Percentiles rank a stretch among this genome's conserved stretches.
phyloP scores from a whole-genome alignment of 345 rosid genomes.

The Excoecaria agallocha region DNA sequence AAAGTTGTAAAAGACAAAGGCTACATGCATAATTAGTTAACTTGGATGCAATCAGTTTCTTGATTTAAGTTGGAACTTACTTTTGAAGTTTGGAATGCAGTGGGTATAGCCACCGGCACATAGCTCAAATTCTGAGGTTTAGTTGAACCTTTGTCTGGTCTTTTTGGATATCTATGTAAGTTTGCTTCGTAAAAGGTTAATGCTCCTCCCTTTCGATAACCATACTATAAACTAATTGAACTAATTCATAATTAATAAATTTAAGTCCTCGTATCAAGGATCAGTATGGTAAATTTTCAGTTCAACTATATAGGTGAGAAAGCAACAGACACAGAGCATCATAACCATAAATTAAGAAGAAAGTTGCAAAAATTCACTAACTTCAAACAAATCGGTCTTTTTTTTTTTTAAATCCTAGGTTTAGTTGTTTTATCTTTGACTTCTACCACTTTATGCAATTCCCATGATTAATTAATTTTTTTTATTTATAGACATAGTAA shows the following conservation, averaged over 20 bases:
- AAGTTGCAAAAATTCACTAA: slow-evolving; percentile 1
- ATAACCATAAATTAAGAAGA: slow-evolving; percentile 32
- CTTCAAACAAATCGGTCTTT: background rate
- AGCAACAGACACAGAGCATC: slow-evolving; percentile 39
- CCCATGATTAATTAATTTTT: background rate
- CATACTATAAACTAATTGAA: too few relatives aligned
- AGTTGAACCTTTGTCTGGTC: background rate
- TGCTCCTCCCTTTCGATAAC: background rate
- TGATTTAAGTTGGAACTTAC: background rate
- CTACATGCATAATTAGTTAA: too few relatives aligned
- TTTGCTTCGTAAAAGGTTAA: background rate
- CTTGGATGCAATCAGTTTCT: background rate
- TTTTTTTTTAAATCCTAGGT: background rate
- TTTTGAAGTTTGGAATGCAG: background rate
- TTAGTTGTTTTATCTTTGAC: background rate
- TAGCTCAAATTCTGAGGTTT: background rate
- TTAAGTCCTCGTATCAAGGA: too few relatives aligned
- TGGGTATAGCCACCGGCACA: background rate
- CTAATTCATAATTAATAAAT: too few relatives aligned
- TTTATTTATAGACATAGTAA: too few relatives aligned
- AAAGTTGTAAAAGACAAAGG: too few relatives aligned
- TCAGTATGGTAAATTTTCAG: background rate
- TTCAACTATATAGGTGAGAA: background rate
- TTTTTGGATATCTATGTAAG: background rate
- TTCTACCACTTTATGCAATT: background rate